A percentile compares a stretch with the other conserved stretches of the same genome.
phyloP scores from a whole-genome alignment of 768 basidiomycete species.

The Chalciporus piperatus region DNA sequence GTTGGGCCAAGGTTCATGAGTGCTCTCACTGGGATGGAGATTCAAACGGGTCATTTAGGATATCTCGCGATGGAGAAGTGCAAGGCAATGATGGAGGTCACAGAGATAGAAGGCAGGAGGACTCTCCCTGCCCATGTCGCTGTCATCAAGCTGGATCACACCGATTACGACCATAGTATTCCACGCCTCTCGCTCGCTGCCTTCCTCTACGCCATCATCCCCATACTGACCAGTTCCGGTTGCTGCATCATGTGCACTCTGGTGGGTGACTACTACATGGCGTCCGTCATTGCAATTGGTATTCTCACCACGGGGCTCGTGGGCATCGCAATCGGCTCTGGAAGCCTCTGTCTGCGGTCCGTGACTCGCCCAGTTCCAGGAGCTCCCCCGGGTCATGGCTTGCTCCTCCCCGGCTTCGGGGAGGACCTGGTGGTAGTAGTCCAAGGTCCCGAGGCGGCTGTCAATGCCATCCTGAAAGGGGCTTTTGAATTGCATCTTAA shows the following conservation, averaged over 20 bases:
- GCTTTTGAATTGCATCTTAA: too few species aligned
- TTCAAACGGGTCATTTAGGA: conserved; percentile 30
- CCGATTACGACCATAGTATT: conserved; percentile 1
- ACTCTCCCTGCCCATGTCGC: conserved; percentile 15
- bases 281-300: conserved; percentile 29
- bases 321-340: conserved; percentile 25
- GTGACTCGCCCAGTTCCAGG: conserved; percentile 11
- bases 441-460: conserved; percentile 25
- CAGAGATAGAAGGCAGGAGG: conserved; percentile 8
- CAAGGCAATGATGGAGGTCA: conserved; percentile 5
- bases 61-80: conserved; percentile 22
- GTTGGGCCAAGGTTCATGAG: conserved; percentile 27
- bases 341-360: conserved; percentile 14
- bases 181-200: not conserved
- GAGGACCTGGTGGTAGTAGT: conserved; percentile 25
- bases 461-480: conserved; percentile 30
- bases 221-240: conserved; percentile 26
- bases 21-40: conserved; percentile 23
- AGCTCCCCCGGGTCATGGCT: conserved; percentile 27
- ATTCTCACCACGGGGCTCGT: conserved; percentile 30
- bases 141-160: conserved; percentile 14
- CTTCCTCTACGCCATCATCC: conserved; percentile 17
- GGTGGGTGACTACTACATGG: conserved; percentile 30
- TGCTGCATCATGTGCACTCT: conserved; percentile 24
- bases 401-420: conserved; percentile 13